These are phyloP conservation scores for Hyphopichia fennica DNA, from an alignment of 1,139 yeast genomes.

Conservation along the genomic window DNA sequence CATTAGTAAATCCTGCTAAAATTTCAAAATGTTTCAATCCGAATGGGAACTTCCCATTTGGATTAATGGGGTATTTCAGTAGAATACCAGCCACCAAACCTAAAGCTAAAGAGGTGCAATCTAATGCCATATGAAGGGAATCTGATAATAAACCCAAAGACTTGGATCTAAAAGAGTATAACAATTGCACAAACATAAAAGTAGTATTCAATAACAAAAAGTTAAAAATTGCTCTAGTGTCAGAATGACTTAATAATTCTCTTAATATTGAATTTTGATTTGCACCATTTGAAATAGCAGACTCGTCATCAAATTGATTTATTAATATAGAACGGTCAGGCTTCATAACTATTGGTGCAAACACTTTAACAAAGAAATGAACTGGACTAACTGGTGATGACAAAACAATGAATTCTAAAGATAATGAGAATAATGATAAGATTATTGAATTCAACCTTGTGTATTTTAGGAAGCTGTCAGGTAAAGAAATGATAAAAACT, in stretches of 20 bases:
- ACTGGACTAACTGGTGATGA: slow-evolving; percentile 10
- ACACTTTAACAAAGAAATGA: slow-evolving; percentile 10
- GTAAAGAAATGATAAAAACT: slow-evolving; percentile 25
- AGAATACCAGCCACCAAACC: slow-evolving; percentile 84
- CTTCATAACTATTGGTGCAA: slow-evolving; percentile 18
- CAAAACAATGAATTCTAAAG: slow-evolving; percentile 23
- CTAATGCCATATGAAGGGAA: slow-evolving; percentile 93
- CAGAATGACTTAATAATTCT: slow-evolving; percentile 59
- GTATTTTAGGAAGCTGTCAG: slow-evolving; percentile 20
- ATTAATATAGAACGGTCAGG: slow-evolving; percentile 13
- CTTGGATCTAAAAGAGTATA: slow-evolving; percentile 89
- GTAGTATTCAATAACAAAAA: slow-evolving; percentile 82
- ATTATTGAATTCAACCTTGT: slow-evolving; percentile 17
- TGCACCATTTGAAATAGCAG: slow-evolving; percentile 8
- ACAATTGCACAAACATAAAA: slow-evolving; percentile 90
- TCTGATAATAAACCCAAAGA: slow-evolving; percentile 91
- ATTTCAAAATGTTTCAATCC: slow-evolving; percentile 86
- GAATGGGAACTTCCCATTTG: slow-evolving; percentile 77
- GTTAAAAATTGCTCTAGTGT: slow-evolving; percentile 85
- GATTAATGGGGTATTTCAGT: slow-evolving; percentile 45
- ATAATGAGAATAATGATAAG: slow-evolving; percentile 17
- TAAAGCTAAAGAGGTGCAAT: slow-evolving; percentile 84
- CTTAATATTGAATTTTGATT: slow-evolving; percentile 17
- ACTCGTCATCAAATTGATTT: slow-evolving; percentile 3
- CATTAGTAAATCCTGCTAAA: slow-evolving; percentile 93